Evolutionary conservation across 176 grass and related monocot species (phyloP), one percentile per base, ranked within the genome.

Genomic region (Zea luxurians): DNA sequence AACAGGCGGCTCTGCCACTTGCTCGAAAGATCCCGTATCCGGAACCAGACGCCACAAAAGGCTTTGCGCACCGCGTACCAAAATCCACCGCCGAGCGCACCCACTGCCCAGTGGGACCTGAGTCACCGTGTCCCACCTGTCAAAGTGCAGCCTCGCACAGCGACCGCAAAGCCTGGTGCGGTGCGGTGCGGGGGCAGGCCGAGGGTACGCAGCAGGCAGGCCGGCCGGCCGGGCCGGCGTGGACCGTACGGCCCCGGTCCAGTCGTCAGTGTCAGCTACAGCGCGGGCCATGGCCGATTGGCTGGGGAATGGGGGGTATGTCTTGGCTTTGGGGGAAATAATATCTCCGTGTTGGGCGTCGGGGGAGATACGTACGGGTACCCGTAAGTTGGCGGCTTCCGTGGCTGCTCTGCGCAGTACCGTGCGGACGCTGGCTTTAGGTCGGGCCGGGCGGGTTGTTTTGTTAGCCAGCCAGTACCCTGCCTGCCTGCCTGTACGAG

Each of bases 291-390:
- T 10, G 47, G 4, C 16, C 64, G 18, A 84, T 80, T 81, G 87
- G 82, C 82, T 77, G 78, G 77, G 82, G 2, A 85, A 66, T 38
- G 87, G 87, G 82, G 82, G 66, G 82, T 85, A 89, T 89, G 87
- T 89, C 78, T 40, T 43, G 6, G 82, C 48, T 85, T 66, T 16
- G 87, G 82, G 87, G 87, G 82, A 61, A 89, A 89, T 60, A 10
- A 44, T 34, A 38, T 36, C 72, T 1, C 66, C 78, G 82, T 89
- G 87, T 71, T 85, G 82, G 86, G 71, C 16, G 71, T 34, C 71
- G 65, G 71, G 86, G 66, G 64, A 68, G 66, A 67, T 59, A 76
- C 63, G 81, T 84, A 88, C 86, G 40, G 81, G 45, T 83, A 75
- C 63, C 53, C 80, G 52, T 52, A 16, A 10, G 75, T 70, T 59